phyloP scores from a whole-genome alignment of 2,329 filamentous ascomycete species.

The Xylaria arbuscula region DNA sequence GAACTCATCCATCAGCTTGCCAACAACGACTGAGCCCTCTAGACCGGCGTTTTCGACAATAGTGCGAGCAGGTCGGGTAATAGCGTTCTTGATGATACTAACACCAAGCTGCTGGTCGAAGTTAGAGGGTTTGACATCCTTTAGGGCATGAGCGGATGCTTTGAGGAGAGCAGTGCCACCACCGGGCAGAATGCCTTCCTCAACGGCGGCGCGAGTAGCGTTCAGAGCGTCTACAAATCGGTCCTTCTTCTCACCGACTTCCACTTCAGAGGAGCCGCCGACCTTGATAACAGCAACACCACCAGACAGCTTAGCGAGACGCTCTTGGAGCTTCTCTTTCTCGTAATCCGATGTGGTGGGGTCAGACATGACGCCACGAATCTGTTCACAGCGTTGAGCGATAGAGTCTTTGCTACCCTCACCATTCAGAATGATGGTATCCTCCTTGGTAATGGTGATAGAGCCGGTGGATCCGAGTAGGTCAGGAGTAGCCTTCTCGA shows the following conservation, averaged over 20 bases:
- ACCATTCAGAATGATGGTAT: slow-evolving; percentile 98
- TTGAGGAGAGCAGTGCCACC: slow-evolving; percentile 98
- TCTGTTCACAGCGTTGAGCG: slow-evolving; percentile 97
- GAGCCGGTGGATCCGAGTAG: slow-evolving; percentile 97
- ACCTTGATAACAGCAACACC: slow-evolving; percentile 99
- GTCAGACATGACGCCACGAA: slow-evolving; percentile 95
- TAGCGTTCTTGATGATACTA: slow-evolving; percentile 96
- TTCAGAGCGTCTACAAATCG: slow-evolving; percentile 98
- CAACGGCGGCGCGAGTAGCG: slow-evolving; percentile 96
- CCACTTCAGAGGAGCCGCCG: slow-evolving; percentile 95
- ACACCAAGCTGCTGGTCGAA: slow-evolving; percentile 99
- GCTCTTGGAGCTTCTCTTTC: slow-evolving; percentile 99
- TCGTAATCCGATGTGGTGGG: slow-evolving; percentile 97
- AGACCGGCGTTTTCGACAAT: slow-evolving; percentile 98
- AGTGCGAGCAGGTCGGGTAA: slow-evolving; percentile 91
- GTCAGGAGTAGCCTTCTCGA: slow-evolving; percentile 96
- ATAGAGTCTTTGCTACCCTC: slow-evolving; percentile 95
- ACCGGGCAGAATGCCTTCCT: slow-evolving; percentile 98
- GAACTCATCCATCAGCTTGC: slow-evolving; percentile 96
- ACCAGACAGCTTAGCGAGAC: slow-evolving; percentile 97
- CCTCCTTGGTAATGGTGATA: slow-evolving; percentile 99
- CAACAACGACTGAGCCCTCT: slow-evolving; percentile 95
- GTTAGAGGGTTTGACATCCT: slow-evolving; percentile 86
- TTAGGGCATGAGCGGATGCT: slow-evolving; percentile 89
- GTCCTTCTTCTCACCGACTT: slow-evolving; percentile 99